These are phyloP conservation scores for Priceomyces haplophilus DNA, from an alignment of 805 yeast genomes.

Conservation along the genomic window DNA sequence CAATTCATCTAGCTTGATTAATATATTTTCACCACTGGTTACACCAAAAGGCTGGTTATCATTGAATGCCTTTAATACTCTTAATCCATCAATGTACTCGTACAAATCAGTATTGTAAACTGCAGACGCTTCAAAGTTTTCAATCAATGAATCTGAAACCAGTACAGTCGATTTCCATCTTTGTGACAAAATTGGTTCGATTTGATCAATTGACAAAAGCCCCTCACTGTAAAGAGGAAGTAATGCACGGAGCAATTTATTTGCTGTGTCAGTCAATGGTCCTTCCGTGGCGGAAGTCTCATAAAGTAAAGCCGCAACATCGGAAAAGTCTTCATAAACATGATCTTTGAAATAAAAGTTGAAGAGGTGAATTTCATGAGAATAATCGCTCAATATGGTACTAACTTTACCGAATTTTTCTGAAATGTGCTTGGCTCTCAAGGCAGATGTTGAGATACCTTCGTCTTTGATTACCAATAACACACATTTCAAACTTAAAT, in stretches of 20 bases:
- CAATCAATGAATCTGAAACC: slow-evolving; percentile 11
- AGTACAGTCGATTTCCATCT: slow-evolving; percentile 6
- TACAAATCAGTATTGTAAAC: slow-evolving; percentile 14
- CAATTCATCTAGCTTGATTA: slow-evolving; percentile 12
- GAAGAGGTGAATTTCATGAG: slow-evolving; percentile 8
- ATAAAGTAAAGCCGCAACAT: slow-evolving; percentile 9
- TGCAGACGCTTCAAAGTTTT: slow-evolving; percentile 20
- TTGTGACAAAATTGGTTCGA: slow-evolving; percentile 3
- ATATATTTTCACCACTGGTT: slow-evolving; percentile 8
- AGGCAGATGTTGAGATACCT: slow-evolving; percentile 7
- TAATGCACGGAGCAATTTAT: slow-evolving; percentile 3
- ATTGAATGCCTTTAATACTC: slow-evolving; percentile 8
- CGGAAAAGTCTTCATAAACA: slow-evolving; percentile 7
- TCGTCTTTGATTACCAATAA: slow-evolving; percentile 10
- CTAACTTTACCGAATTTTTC: slow-evolving; percentile 5
- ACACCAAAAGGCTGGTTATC: slow-evolving; percentile 10
- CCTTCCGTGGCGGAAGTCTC: background rate
- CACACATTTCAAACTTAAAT: slow-evolving; percentile 9
- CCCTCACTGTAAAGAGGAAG: slow-evolving; percentile 7
- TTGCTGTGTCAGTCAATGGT: background rate
- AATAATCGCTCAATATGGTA: background rate
- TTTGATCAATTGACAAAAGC: background rate
- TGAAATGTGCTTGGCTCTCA: slow-evolving; percentile 6
- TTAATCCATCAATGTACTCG: slow-evolving; percentile 16
- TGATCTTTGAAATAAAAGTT: slow-evolving; percentile 2